Evolutionary conservation across 2,329 filamentous ascomycete species (phyloP), one percentile per base, ranked within the genome.

Genomic region (Exophiala lecanii-corni): DNA sequence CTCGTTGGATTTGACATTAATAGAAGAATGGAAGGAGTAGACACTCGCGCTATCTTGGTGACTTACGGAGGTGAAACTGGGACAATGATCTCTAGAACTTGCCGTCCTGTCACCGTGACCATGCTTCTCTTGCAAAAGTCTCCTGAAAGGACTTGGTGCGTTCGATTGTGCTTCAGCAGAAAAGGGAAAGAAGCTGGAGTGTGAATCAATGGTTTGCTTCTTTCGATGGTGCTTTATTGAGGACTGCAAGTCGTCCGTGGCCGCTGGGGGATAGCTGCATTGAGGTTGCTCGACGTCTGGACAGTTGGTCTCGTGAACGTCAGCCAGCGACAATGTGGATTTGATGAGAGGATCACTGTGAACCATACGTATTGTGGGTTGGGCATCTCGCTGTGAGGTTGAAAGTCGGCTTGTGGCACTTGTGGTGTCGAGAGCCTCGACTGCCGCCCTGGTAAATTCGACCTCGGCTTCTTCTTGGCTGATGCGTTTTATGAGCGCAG

Each of bases 401-500:
- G 23, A 12, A 6, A 26, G 12, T 26, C 12, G 7, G 12, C 12
- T 12, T 6, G 12, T 6, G 6, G 6, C 7, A 7, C 6, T 26
- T 12, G 23, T 31, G 23, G 40, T 26, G 30, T 50, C 32, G 26
- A 51, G 37, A 9, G 38, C 42, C 31, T 52, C 38, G 6, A 49
- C 36, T 3, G 49, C 49, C 25, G 45, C 25, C 25, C 40, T 28
- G 5, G 49, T 54, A 6, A 34, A 41, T 37, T 53, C 51, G 18
- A 47, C 38, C 34, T 60, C 60, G 20, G 51, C 55, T 35, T 55
- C 50, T 30, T 57, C 52, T 36, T 58, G 55, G 23, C 57, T 59
- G 32, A 70, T 68, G 19, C 64, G 58, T 43, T 60, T 65, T 57
- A 70, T 62, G 45, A 71, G 56, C 6, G 67, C 68, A 7, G 66